Evolutionary conservation across 495 filamentous ascomycete genomes (phyloP).

Genomic region (Clohesyomyces aquaticus): DNA sequence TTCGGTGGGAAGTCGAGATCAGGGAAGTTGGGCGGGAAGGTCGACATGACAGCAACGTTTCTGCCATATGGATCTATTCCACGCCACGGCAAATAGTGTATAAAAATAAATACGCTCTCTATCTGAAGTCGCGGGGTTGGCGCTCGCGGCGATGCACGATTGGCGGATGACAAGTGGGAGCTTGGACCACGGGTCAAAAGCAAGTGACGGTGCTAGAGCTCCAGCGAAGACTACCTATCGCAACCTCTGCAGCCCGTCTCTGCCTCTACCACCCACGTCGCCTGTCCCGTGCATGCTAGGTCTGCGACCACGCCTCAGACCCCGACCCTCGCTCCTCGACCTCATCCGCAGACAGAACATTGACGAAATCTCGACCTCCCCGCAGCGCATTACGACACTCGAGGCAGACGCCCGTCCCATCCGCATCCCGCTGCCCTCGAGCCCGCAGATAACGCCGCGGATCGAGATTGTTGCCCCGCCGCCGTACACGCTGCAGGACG

Average conservation of each 20-base stretch:
- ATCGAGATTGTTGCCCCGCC: constrained; percentile 6
- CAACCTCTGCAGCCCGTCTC: constrained; percentile 1
- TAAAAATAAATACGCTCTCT: no score
- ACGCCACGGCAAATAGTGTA: no score
- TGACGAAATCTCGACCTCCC: constrained; percentile 40
- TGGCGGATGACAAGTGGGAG: constrained; percentile 6
- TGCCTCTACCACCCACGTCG: constrained; percentile 13
- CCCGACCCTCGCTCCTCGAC: constrained; percentile 73
- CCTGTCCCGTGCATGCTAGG: constrained; percentile 52
- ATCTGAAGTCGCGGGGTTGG: no score
- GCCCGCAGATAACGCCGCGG: constrained; percentile 23
- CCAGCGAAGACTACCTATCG: constrained; percentile 8
- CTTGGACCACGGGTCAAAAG: constrained; percentile 27
- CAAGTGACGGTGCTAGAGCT: constrained; percentile 1
- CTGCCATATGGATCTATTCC: no score
- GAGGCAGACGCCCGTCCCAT: constrained; percentile 34
- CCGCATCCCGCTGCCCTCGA: constrained; percentile 40
- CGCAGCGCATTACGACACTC: constrained; percentile 13
- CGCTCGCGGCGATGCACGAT: no score
- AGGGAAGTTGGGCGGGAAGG: no score
- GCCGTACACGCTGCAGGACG: constrained; percentile 9
- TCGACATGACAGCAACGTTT: no score
- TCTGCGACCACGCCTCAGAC: constrained; percentile 65
- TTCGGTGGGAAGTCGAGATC: no score
- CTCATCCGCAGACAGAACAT: constrained; percentile 59